phyloP scores from a whole-genome alignment of 116 monocot genomes.

The Phalaenopsis hybrid region DNA sequence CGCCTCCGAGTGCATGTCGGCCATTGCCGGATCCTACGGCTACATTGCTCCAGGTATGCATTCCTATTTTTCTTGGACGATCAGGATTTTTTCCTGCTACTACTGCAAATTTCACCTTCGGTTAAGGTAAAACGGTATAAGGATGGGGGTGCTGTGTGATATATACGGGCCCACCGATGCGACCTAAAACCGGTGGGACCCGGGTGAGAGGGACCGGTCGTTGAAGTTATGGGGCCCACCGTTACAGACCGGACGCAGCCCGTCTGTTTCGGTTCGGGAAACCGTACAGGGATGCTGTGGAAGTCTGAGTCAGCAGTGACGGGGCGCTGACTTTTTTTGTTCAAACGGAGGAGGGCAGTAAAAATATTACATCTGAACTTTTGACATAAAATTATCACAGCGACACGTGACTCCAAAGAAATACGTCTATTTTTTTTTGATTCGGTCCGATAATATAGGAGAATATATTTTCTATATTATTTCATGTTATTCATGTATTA shows the following conservation, averaged over 20 bases:
- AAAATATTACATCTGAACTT: too few relatives aligned
- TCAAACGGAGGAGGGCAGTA: too few relatives aligned
- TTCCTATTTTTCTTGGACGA: neutral
- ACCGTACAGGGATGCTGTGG: constrained; percentile 13
- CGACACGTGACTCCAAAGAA: too few relatives aligned
- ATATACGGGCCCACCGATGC: neutral
- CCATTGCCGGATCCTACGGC: constrained; percentile 92
- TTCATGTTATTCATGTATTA: too few relatives aligned
- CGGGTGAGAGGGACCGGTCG: neutral
- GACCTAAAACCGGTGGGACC: neutral
- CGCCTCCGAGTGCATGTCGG: constrained; percentile 90
- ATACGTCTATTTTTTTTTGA: too few relatives aligned
- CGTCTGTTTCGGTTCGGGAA: constrained; percentile 8
- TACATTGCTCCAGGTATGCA: constrained; percentile 88
- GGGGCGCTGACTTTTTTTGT: neutral
- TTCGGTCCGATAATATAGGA: too few relatives aligned
- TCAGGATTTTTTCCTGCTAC: neutral
- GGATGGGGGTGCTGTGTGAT: too few relatives aligned
- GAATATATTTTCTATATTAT: too few relatives aligned
- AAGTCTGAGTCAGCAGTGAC: constrained; percentile 15
- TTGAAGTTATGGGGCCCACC: neutral
- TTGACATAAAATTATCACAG: too few relatives aligned
- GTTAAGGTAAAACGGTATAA: constrained; percentile 14
- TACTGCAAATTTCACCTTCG: constrained; percentile 39
- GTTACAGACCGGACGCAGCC: neutral